Conservation (phyloP, 345 rosid species). For the Linum usitatissimum region DNA sequence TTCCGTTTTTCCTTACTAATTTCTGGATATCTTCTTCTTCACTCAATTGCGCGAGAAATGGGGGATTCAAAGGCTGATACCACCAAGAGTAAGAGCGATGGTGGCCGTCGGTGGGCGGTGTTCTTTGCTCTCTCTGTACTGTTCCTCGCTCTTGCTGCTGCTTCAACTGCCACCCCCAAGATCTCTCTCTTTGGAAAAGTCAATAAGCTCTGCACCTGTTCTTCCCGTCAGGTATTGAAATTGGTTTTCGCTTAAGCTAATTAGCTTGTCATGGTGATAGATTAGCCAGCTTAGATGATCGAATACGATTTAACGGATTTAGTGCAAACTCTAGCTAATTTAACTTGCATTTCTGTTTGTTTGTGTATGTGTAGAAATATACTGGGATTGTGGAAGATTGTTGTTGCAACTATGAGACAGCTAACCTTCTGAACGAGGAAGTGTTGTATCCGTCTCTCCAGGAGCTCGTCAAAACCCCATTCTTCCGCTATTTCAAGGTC, state of each 20-base stretch:
- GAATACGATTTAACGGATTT: background rate
- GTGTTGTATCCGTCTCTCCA: slow-evolving; percentile 70
- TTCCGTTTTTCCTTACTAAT: too few species aligned
- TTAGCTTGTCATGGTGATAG: background rate
- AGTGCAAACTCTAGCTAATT: background rate
- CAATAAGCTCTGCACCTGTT: slow-evolving; percentile 40
- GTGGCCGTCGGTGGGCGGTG: slow-evolving; percentile 19
- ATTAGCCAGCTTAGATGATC: background rate
- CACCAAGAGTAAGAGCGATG: slow-evolving; percentile 15
- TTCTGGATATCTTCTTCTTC: background rate
- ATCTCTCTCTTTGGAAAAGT: slow-evolving; percentile 22
- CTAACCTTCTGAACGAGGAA: slow-evolving; percentile 48
- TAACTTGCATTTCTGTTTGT: slow-evolving; percentile 2
- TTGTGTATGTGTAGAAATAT: slow-evolving; percentile 29
- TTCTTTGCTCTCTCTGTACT: slow-evolving; percentile 32
- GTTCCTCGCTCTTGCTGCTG: slow-evolving; percentile 32
- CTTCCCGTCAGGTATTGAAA: slow-evolving; percentile 29
- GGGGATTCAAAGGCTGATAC: background rate
- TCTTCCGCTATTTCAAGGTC: slow-evolving; percentile 89
- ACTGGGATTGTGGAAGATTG: slow-evolving; percentile 80
- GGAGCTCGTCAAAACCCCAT: slow-evolving; percentile 69
- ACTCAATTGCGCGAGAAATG: background rate
- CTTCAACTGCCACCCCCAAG: slow-evolving; percentile 19
- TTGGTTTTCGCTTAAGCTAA: background rate
- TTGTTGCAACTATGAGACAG: slow-evolving; percentile 90